Conservation (phyloP, 176 grass and related monocot species). For the Musa acuminata region DNA sequence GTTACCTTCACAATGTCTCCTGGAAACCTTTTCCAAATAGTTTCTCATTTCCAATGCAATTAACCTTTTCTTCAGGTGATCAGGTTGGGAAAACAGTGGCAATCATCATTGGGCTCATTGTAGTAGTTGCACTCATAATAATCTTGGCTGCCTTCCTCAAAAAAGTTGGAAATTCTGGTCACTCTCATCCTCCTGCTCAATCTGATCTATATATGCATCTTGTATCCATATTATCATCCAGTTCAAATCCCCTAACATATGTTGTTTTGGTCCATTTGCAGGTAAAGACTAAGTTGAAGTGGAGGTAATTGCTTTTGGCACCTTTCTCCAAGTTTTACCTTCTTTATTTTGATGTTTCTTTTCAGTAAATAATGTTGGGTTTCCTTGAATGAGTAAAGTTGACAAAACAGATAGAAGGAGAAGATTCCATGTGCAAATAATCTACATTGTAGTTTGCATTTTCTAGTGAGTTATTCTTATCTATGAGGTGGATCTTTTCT, state of each 20-base stretch:
- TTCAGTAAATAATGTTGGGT: background rate
- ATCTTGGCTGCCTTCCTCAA: constrained; percentile 25
- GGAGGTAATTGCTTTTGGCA: background rate
- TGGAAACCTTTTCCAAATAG: too few species aligned
- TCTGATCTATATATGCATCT: constrained; percentile 7
- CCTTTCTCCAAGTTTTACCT: background rate
- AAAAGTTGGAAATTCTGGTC: constrained; percentile 23
- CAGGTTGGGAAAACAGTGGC: constrained; percentile 30
- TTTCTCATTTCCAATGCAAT: too few species aligned
- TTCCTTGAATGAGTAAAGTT: background rate
- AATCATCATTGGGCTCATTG: constrained; percentile 31
- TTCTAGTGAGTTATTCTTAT: background rate
- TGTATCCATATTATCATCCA: background rate
- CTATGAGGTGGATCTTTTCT: background rate
- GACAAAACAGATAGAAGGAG: background rate
- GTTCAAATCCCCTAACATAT: background rate
- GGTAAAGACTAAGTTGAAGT: background rate
- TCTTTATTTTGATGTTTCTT: background rate
- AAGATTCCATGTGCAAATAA: background rate
- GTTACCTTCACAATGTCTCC: too few species aligned
- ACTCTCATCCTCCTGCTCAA: constrained; percentile 10
- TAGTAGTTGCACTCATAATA: constrained; percentile 31
- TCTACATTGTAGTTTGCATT: background rate
- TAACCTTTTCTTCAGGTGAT: constrained; percentile 15
- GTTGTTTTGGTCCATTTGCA: background rate